Evolutionary conservation across 2,329 filamentous ascomycete genomes (phyloP), one percentile per base, ranked within the genome.

Genomic region (Penicillium freii): DNA sequence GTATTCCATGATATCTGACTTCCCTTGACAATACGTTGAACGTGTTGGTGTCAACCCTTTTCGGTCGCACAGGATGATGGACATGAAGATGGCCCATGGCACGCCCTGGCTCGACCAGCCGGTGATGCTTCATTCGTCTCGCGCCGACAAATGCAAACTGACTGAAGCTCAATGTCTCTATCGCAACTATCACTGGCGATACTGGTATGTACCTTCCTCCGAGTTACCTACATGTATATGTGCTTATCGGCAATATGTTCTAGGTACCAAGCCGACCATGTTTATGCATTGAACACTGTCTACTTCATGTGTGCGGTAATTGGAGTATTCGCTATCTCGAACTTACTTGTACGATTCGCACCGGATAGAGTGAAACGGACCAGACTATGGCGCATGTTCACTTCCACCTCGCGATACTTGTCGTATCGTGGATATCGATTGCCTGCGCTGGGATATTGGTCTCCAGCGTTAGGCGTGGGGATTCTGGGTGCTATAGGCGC

Each of bases 221-320:
- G 47, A 38, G 27, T 47, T 23, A 33, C 19, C 29, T 33, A 34
- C 19, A 23, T 47, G 23, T 52, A 5, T 15, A 48, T 23, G 25
- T 17, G 25, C n/a, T 17, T 6, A 17, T 48, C 46, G 11, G 46
- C 21, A 27, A 23, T 27, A 5, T 34, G 34, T 44, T 27, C 27
- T 50, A 82, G 81, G 80, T 83, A 83, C 60, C 69, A 82, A 54
- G 79, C 82, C 23, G 83, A 85, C 62, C 77, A 80, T 60, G 77
- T 80, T 36, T 85, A 80, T 61, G 80, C 78, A 0, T 67, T 84
- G 4, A 76, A 77, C 7, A 84, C 82, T 0, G 70, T 84, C 3
- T 82, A 80, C 44, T 81, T 85, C 61, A 80, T 84, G 67, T 72
- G 81, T 62, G 73, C 74, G 0, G 68, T 71, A n/a, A 80, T 84